These are phyloP conservation scores for Epichloe sibirici DNA, from an alignment of 2,329 filamentous ascomycete species.

Conservation along the genomic window DNA sequence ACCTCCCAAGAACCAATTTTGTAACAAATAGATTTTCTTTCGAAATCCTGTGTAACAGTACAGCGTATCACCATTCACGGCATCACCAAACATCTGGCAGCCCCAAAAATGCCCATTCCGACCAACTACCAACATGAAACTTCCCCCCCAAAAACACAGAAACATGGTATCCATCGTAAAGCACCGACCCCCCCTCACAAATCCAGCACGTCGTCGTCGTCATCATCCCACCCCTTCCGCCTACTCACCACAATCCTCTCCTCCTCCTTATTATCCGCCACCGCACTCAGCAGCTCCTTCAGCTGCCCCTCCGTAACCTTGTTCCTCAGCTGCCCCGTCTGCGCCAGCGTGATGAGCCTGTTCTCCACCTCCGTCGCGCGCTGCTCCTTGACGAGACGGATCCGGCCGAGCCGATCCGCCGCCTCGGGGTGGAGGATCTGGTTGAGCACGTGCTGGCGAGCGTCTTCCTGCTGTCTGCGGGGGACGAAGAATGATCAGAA, in stretches of 20 bases:
- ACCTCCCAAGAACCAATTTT: no score
- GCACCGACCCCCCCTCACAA: conserved; percentile 24
- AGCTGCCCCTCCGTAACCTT: conserved; percentile 90
- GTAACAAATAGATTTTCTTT: no score
- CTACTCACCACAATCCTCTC: conserved; percentile 80
- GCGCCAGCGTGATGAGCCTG: conserved; percentile 80
- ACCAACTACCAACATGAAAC: no score
- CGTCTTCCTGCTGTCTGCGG: conserved; percentile 46
- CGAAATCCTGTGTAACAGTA: not conserved
- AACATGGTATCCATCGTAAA: conserved; percentile 2
- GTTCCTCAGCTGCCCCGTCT: conserved; percentile 69
- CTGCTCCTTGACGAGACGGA: conserved; percentile 88
- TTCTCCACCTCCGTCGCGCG: conserved; percentile 87
- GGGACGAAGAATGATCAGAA: not conserved
- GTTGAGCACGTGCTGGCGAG: conserved; percentile 63
- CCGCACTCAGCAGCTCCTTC: conserved; percentile 77
- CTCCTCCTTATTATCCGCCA: conserved; percentile 67
- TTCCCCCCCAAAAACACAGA: not conserved
- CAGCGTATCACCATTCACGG: not conserved
- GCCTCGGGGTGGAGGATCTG: conserved; percentile 95
- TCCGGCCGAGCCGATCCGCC: conserved; percentile 82
- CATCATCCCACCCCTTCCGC: conserved; percentile 74
- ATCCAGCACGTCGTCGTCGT: conserved; percentile 69
- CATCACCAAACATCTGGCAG: no score
- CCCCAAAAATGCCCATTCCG: no score